Percentiles rank a stretch among this genome's conserved stretches.
phyloP scores from a whole-genome alignment of 495 filamentous ascomycete genomes.

The Penicillium salamii region DNA sequence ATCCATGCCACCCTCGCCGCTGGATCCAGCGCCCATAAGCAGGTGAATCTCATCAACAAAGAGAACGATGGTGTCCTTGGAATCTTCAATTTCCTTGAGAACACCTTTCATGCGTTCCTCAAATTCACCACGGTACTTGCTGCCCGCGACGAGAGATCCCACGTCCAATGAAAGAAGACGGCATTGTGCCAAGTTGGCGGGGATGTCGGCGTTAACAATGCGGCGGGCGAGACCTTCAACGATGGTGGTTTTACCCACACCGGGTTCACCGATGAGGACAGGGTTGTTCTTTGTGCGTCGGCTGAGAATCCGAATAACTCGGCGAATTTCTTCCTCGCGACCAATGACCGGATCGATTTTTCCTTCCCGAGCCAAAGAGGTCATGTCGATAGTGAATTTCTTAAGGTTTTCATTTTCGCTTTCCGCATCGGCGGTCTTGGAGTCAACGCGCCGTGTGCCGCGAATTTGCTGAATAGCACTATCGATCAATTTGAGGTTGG shows the following conservation, averaged over 20 bases:
- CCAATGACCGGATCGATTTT: constrained; percentile 99
- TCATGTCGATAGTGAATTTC: constrained; percentile 99
- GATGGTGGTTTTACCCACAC: constrained; percentile 97
- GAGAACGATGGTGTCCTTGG: constrained; percentile 94
- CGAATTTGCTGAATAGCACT: constrained; percentile 84
- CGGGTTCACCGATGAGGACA: constrained; percentile 91
- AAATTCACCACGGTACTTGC: constrained; percentile 97
- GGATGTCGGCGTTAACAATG: constrained; percentile 94
- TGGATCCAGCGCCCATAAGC: constrained; percentile 92
- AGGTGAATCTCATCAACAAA: constrained; percentile 99
- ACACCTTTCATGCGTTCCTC: constrained; percentile 99
- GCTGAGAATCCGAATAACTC: constrained; percentile 90
- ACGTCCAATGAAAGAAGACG: constrained; percentile 93
- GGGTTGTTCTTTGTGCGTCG: constrained; percentile 98
- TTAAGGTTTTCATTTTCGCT: constrained; percentile 89
- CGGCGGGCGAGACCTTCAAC: constrained; percentile 94
- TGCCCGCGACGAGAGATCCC: constrained; percentile 89
- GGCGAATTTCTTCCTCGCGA: constrained; percentile 91
- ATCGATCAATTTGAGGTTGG: constrained; percentile 86
- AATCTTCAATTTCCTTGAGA: constrained; percentile 91
- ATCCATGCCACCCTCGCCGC: constrained; percentile 97
- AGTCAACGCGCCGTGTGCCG: constrained; percentile 88
- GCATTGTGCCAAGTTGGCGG: constrained; percentile 91
- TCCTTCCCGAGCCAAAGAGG: constrained; percentile 85
- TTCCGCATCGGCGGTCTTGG: constrained; percentile 88